These are phyloP conservation scores for Candida sphagnicola DNA, from an alignment of 805 yeast species.

Conservation along the genomic window DNA sequence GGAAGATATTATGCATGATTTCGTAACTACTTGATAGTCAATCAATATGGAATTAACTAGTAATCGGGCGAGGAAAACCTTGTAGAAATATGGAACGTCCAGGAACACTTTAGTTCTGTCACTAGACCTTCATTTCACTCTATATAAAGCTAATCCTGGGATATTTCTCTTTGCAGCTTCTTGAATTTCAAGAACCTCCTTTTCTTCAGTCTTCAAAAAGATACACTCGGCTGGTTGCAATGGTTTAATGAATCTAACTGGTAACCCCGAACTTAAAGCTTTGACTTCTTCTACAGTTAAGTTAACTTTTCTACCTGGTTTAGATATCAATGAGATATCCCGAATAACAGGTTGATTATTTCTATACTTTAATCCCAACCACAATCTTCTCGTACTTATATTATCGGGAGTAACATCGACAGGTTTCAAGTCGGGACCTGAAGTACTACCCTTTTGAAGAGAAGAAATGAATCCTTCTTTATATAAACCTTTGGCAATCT, in stretches of 20 bases:
- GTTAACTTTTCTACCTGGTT: constrained; percentile 75
- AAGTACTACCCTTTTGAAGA: constrained; percentile 76
- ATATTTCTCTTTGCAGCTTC: constrained; percentile 77
- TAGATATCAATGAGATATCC: constrained; percentile 69
- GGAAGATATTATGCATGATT: neutral
- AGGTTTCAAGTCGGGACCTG: constrained; percentile 78
- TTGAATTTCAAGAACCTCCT: constrained; percentile 65
- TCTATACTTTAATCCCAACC: constrained; percentile 90
- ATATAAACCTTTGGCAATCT: constrained; percentile 78
- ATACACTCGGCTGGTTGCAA: constrained; percentile 87
- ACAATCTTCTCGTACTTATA: constrained; percentile 77
- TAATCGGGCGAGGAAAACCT: too few relatives aligned
- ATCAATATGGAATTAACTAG: too few relatives aligned
- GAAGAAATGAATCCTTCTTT: constrained; percentile 86
- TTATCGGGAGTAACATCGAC: constrained; percentile 83
- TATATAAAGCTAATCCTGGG: constrained; percentile 78
- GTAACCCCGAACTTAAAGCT: constrained; percentile 70
- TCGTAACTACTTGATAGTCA: too few relatives aligned
- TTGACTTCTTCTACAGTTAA: constrained; percentile 62
- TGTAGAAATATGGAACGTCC: too few relatives aligned
- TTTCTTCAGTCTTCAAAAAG: constrained; percentile 50
- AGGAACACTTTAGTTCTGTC: too few relatives aligned
- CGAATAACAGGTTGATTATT: constrained; percentile 73
- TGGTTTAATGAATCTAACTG: constrained; percentile 73
- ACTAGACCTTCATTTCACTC: constrained; percentile 52